phyloP scores from a whole-genome alignment of 1,139 yeast genomes.

The Saccharomyces hybrid region DNA sequence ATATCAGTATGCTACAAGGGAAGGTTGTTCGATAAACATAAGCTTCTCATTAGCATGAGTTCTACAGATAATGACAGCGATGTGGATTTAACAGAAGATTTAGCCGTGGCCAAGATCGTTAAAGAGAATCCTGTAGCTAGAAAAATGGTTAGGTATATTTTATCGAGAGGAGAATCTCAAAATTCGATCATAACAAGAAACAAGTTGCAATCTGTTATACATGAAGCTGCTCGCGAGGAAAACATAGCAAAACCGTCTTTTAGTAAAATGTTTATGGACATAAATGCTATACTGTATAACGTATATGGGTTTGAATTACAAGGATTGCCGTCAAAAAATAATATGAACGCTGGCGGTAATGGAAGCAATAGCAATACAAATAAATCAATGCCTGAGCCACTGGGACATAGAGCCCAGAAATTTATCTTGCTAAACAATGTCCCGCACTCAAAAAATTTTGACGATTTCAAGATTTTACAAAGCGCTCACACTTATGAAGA shows the following conservation, averaged over 20 bases:
- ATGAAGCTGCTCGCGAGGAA: slow-evolving; percentile 18
- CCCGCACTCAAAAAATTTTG: slow-evolving; percentile 10
- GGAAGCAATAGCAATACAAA: slow-evolving; percentile 1
- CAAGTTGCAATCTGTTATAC: slow-evolving; percentile 15
- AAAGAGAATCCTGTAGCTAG: slow-evolving; percentile 11
- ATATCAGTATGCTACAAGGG: neutral
- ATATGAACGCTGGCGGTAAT: neutral
- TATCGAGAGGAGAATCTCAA: slow-evolving; percentile 18
- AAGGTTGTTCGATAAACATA: neutral
- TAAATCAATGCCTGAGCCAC: slow-evolving; percentile 4
- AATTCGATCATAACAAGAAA: slow-evolving; percentile 19
- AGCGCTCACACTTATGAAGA: slow-evolving; percentile 12
- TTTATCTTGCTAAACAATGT: slow-evolving; percentile 21
- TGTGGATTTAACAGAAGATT: neutral
- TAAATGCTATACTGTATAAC: slow-evolving; percentile 17
- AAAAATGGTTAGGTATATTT: slow-evolving; percentile 17
- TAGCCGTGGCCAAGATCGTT: neutral
- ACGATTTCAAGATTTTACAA: slow-evolving; percentile 15
- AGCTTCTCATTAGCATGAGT: neutral
- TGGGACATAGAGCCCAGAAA: slow-evolving; percentile 13
- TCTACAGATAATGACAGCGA: neutral
- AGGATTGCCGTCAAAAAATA: slow-evolving; percentile 15
- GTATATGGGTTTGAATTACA: slow-evolving; percentile 23
- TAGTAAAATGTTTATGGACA: slow-evolving; percentile 9
- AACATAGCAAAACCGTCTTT: slow-evolving; percentile 14